These are phyloP conservation scores for Colletotrichum kahawae DNA, from an alignment of 2,329 filamentous ascomycete species.

Conservation along the genomic window DNA sequence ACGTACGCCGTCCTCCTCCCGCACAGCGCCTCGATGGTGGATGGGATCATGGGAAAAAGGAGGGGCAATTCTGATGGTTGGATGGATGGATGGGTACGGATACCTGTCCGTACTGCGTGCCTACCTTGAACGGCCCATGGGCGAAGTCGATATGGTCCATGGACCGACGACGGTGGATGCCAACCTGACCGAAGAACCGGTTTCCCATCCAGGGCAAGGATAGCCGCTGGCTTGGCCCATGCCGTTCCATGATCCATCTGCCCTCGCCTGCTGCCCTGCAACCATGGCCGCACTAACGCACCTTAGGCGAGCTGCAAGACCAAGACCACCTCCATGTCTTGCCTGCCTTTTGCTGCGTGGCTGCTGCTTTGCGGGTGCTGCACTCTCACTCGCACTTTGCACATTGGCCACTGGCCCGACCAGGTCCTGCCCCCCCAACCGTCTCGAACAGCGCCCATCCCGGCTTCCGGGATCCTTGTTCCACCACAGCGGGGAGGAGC, in stretches of 20 bases:
- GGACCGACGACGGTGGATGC: conserved; percentile 6
- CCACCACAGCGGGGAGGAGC: conserved; percentile 16
- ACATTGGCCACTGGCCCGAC: not conserved
- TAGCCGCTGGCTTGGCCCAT: conserved; percentile 9
- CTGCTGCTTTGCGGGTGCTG: not conserved
- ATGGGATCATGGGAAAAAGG: too few relatives aligned
- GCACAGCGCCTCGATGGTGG: not conserved
- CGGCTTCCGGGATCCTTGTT: conserved; percentile 12
- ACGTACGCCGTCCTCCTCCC: not conserved
- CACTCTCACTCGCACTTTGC: not conserved
- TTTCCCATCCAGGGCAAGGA: conserved; percentile 14
- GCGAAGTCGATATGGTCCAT: not conserved
- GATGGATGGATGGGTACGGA: too few relatives aligned
- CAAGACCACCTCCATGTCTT: conserved; percentile 1
- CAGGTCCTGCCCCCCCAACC: not conserved
- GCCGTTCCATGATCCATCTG: not conserved
- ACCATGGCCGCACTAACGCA: not conserved
- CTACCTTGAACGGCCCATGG: not conserved
- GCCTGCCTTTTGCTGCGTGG: not conserved
- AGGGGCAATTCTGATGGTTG: too few relatives aligned
- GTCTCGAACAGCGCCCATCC: conserved; percentile 12
- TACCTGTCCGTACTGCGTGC: not conserved
- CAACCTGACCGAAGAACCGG: conserved; percentile 18
- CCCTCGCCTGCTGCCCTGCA: not conserved
- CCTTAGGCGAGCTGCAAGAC: not conserved